Evolutionary conservation across 768 basidiomycete genomes (phyloP), one percentile per base, ranked within the genome.

Genomic region (Xanthoconium purpureum): DNA sequence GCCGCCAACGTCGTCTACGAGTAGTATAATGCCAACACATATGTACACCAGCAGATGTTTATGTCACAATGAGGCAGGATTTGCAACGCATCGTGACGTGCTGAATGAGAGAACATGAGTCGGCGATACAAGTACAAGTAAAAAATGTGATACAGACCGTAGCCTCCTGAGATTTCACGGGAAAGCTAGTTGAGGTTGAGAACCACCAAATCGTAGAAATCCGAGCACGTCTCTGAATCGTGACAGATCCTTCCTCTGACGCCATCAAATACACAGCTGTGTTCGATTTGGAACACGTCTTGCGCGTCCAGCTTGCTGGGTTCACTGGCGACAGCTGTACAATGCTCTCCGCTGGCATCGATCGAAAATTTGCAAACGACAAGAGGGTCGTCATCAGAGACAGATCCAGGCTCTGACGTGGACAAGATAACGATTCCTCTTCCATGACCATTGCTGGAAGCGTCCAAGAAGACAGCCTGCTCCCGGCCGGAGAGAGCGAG

Each of bases 171-270:
- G 20, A n/a, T 11, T 17, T 29, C 29, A 8, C n/a, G 18, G 42
- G 40, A 24, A 33, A 12, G n/a, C 44, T 59, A 65, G 42, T 50
- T 55, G 47, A 66, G 50, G 42, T 18, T 37, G 11, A 63, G 54
- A 30, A 66, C 64, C 33, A 56, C 17, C 47, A 66, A 46, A 32
- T 60, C 63, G 29, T 28, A 50, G 7, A 28, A 50, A 17, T 39
- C 14, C 38, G 30, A 32, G 14, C 43, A 24, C 11, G 8, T 40
- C 4, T 38, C n/a, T 35, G 17, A 28, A 33, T 52, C 43, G 32
- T 58, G 54, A 28, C 64, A 66, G 32, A 66, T 30, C 35, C 64
- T 63, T 47, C 64, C 64, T 52, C 61, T 52, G 37, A 58, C 33
- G 5, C 58, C 64, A 39, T 66, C 64, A 14, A 66, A 66, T 29